phyloP scores from a whole-genome alignment of 495 filamentous ascomycete species.

The Tuber melanosporum region DNA sequence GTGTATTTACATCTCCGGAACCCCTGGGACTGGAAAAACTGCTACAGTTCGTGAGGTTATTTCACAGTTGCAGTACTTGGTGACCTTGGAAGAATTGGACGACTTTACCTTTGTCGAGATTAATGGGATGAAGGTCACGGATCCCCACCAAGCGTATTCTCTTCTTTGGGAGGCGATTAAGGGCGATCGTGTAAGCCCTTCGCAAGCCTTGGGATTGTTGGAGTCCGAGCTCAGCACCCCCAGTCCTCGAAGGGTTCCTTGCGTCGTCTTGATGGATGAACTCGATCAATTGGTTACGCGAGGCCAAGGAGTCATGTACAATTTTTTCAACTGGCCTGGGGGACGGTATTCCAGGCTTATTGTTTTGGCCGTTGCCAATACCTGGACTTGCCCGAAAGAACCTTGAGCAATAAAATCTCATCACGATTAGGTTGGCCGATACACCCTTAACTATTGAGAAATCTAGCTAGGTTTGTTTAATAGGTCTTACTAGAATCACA shows the following conservation, averaged over 20 bases:
- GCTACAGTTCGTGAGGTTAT: conserved; percentile 96
- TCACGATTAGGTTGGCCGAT: conserved; percentile 60
- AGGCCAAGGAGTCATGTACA: conserved; percentile 99
- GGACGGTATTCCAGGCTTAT: conserved; percentile 85
- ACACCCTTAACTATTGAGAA: background rate
- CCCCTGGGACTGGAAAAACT: conserved; percentile 97
- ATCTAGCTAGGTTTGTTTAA: conserved; percentile 6
- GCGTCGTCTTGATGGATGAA: conserved; percentile 98
- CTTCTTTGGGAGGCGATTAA: conserved; percentile 94
- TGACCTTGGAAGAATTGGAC: conserved; percentile 84
- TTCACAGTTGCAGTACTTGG: conserved; percentile 74
- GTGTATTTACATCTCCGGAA: conserved; percentile 99
- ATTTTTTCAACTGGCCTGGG: conserved; percentile 99
- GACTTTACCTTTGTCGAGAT: conserved; percentile 99
- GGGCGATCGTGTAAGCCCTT: conserved; percentile 82
- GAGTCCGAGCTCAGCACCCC: conserved; percentile 89
- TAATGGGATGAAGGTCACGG: conserved; percentile 99
- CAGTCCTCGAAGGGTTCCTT: conserved; percentile 81
- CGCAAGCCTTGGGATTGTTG: conserved; percentile 83
- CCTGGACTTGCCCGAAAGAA: conserved; percentile 96
- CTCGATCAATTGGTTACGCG: conserved; percentile 96
- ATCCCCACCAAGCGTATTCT: conserved; percentile 93
- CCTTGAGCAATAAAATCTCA: conserved; percentile 95
- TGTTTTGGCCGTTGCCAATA: conserved; percentile 95
- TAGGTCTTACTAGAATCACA: conserved; percentile 76